Percentiles rank a stretch among this genome's conserved stretches.
phyloP scores from a whole-genome alignment of 179 eudicot species.

The Vitellaria paradoxa region DNA sequence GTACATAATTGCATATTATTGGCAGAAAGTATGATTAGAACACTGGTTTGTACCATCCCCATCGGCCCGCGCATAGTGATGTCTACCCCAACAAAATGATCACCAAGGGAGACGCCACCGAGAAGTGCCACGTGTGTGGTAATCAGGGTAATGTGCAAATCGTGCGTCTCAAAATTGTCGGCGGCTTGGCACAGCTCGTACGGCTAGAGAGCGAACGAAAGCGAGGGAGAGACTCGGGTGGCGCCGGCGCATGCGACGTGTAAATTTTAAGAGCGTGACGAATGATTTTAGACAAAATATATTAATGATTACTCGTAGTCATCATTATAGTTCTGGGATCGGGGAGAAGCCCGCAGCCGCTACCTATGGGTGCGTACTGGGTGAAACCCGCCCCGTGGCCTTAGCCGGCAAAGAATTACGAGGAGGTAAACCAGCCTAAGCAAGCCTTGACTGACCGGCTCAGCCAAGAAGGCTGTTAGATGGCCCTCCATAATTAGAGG shows the following conservation, averaged over 20 bases:
- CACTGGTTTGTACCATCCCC: constrained; percentile 13
- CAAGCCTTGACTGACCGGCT: too few relatives aligned
- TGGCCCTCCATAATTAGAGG: too few relatives aligned
- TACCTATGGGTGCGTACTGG: too few relatives aligned
- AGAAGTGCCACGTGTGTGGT: constrained; percentile 1
- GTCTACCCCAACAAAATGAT: neutral
- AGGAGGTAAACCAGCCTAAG: too few relatives aligned
- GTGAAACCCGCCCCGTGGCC: too few relatives aligned
- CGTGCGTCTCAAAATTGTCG: constrained; percentile 23
- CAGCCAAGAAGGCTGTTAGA: too few relatives aligned
- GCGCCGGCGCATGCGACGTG: constrained; percentile 1
- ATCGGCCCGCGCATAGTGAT: neutral
- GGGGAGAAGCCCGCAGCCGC: too few relatives aligned
- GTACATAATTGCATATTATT: neutral
- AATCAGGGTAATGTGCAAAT: neutral
- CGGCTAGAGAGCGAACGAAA: neutral
- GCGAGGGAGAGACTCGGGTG: too few relatives aligned
- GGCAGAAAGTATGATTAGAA: neutral
- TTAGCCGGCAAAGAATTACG: too few relatives aligned
- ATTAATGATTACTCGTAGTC: too few relatives aligned
- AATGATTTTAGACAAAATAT: too few relatives aligned
- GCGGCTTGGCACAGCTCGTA: constrained; percentile 7
- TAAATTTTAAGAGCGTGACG: neutral
- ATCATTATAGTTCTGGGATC: too few relatives aligned
- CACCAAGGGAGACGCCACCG: neutral